Evolutionary conservation across 2,329 filamentous ascomycete species (phyloP), one percentile per base, ranked within the genome.

Genomic region (Trichophyton equinum): DNA sequence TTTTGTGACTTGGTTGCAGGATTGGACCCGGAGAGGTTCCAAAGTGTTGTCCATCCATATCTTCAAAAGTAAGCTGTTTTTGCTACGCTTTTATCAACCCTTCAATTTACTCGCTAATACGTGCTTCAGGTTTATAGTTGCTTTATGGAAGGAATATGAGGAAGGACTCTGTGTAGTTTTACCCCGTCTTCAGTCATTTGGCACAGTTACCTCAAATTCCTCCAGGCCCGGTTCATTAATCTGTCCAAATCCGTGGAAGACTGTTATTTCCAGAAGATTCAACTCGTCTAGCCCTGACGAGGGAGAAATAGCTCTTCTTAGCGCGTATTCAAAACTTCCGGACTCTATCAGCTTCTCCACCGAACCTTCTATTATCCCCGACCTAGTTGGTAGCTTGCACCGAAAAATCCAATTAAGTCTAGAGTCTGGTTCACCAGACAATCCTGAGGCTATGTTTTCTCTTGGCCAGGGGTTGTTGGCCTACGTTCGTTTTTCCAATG

Each of bases 1-100:
- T 96, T 97, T 72, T 96, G 90, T 73, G 86, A 86, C 13, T 85
- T 89, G 59, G 85, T 94, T 66, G 86, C 89, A 0, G 82, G 89
- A 60, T 78, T 95, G 40, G 85, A 91, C 53, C 71, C 81, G 1
- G 82, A 86, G 59, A 82, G 88, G 44, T 99, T 97, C 69, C 82
- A 85, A 60, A 85, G 84, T 64, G 77, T 96, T n/a, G 81, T 95
- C 36, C 78, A 91, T 6, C 86, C 84, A 42, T 85, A 88, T 61
- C 91, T 97, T 66, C 89, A 95, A 72, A 89, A 83, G 82, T 89
- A 75, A 71, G 67, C 61, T 49, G 44, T 44, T 40, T 2, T 20
- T 18, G 36, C 62, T 11, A 18, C 38, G 5, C 11, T 13, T 20
- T 15, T 57, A 38, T 38, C 11, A 11, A 30, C 8, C 36, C 33